Evolutionary conservation across 495 filamentous ascomycete species (phyloP).

Genomic region (Talaromyces ruber): DNA sequence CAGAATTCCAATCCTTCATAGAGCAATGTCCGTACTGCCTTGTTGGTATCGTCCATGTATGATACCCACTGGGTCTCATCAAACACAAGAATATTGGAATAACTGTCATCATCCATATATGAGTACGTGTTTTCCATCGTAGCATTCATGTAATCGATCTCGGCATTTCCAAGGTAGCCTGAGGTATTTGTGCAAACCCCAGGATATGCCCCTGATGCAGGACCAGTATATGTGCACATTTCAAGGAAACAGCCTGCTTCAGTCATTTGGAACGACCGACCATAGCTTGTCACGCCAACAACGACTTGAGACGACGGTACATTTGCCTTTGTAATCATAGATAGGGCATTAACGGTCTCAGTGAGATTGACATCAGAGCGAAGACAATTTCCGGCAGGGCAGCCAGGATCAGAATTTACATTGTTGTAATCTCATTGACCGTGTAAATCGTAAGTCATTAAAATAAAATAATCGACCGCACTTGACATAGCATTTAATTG

Average conservation of each 20-base stretch:
- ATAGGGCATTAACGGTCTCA: slow-evolving; percentile 28
- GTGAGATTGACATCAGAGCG: slow-evolving; percentile 34
- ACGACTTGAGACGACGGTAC: slow-evolving; percentile 27
- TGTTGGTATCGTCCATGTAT: slow-evolving; percentile 27
- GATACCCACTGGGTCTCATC: slow-evolving; percentile 31
- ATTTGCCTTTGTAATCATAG: slow-evolving; percentile 45
- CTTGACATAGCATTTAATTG: no score
- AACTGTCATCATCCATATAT: slow-evolving; percentile 7
- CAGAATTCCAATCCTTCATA: no score
- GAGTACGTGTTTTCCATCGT: neutral
- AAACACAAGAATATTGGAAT: slow-evolving; percentile 33
- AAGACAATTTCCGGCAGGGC: slow-evolving; percentile 27
- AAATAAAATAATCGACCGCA: no score
- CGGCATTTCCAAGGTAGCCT: slow-evolving; percentile 15
- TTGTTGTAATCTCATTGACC: no score
- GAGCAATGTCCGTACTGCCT: no score
- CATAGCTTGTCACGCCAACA: slow-evolving; percentile 31
- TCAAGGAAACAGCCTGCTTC: slow-evolving; percentile 15
- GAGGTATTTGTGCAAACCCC: slow-evolving; percentile 12
- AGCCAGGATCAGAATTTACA: slow-evolving; percentile 18
- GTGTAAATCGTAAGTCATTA: no score
- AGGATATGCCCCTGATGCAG: slow-evolving; percentile 11
- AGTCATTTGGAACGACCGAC: slow-evolving; percentile 29
- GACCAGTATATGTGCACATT: slow-evolving; percentile 17
- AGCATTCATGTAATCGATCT: slow-evolving; percentile 5